Percentiles rank a stretch among this genome's conserved stretches.
Evolutionary conservation across 148 eudicot species (phyloP).

Genomic region (Heliamphora exappendiculata): DNA sequence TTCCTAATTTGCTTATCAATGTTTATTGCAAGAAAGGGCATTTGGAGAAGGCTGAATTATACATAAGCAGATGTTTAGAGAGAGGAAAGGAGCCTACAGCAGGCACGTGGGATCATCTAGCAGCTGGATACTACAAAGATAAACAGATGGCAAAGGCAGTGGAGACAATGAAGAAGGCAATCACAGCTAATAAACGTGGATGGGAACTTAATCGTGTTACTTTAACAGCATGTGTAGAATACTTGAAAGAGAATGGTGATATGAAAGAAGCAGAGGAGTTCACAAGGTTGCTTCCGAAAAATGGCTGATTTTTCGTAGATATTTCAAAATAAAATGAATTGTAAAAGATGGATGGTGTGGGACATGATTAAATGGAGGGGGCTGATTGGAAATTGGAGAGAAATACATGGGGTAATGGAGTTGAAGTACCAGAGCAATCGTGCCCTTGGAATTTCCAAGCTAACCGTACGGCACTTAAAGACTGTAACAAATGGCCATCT

Average conservation of each 20-base stretch:
- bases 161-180: conserved; percentile 22
- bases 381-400: not conserved
- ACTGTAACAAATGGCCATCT: no score
- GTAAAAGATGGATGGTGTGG: not conserved
- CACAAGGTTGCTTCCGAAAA: not conserved
- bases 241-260: conserved; percentile 23
- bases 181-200: not conserved
- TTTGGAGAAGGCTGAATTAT: conserved; percentile 26
- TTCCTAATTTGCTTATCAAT: conserved; percentile 25
- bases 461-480: no score
- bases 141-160: conserved; percentile 30
- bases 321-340: not conserved
- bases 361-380: not conserved
- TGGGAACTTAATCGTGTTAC: conserved; percentile 1
- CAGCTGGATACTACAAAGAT: conserved; percentile 18
- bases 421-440: not conserved
- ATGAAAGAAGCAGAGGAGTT: conserved; percentile 3
- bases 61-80: conserved; percentile 14
- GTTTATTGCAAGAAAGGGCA: conserved; percentile 28
- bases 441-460: no score
- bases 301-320: not conserved
- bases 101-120: conserved; percentile 26
- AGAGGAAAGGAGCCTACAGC: conserved; percentile 21
- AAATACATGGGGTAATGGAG: not conserved
- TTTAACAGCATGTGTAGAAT: conserved; percentile 18